Conservation (phyloP, 768 basidiomycete species). For the Amanita thiersii region DNA sequence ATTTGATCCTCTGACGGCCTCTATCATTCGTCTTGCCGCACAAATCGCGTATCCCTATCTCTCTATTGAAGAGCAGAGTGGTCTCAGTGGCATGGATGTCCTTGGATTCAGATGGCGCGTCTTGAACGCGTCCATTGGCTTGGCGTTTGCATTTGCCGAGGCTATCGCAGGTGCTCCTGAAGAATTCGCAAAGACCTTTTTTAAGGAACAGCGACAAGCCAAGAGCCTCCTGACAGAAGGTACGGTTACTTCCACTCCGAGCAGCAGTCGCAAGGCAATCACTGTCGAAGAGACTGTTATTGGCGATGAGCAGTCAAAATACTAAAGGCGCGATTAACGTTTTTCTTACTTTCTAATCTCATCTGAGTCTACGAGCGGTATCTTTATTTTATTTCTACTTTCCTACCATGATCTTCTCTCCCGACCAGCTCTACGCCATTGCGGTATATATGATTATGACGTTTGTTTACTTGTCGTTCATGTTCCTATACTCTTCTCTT, state of each 20-base stretch:
- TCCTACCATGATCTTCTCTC: too few relatives aligned
- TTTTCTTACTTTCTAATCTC: not conserved
- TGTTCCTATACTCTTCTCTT: conserved; percentile 5
- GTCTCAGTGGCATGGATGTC: conserved; percentile 38
- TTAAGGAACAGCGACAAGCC: conserved; percentile 17
- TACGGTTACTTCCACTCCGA: conserved; percentile 1
- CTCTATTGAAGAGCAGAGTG: conserved; percentile 14
- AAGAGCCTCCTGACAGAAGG: conserved; percentile 4
- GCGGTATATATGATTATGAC: conserved; percentile 12
- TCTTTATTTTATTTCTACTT: too few relatives aligned
- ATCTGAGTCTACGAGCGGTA: not conserved
- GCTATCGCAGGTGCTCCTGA: conserved; percentile 44
- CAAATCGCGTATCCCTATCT: conserved; percentile 51
- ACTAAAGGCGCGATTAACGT: conserved; percentile 9
- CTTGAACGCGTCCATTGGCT: conserved; percentile 42
- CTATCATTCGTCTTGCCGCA: conserved; percentile 55
- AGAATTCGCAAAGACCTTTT: conserved; percentile 21
- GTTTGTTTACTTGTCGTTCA: conserved; percentile 11
- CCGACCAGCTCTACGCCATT: conserved; percentile 3
- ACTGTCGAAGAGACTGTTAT: conserved; percentile 11
- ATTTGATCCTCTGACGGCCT: conserved; percentile 57
- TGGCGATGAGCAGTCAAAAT: conserved; percentile 15
- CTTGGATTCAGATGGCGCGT: conserved; percentile 50
- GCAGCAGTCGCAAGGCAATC: conserved; percentile 1
- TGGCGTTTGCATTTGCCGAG: conserved; percentile 65